These are phyloP conservation scores for Lactarius evosmus DNA, from an alignment of 768 basidiomycete species.

Conservation along the genomic window DNA sequence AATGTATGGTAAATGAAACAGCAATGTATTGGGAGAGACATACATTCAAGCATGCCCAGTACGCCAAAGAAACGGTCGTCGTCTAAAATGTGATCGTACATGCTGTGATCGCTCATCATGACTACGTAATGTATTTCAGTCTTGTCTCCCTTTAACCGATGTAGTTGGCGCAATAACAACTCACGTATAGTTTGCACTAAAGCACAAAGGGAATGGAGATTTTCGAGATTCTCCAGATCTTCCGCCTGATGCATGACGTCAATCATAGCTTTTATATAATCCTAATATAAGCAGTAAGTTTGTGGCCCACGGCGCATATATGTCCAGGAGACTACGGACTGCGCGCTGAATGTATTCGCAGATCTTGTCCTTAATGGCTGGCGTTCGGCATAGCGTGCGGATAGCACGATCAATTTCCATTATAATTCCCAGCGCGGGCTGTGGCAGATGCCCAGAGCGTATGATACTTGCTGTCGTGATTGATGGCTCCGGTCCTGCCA, in stretches of 20 bases:
- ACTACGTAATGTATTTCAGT: slow-evolving; percentile 46
- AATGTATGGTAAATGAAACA: slow-evolving; percentile 20
- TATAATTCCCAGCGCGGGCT: slow-evolving; percentile 73
- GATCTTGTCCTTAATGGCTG: slow-evolving; percentile 72
- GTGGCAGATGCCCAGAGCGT: slow-evolving; percentile 69
- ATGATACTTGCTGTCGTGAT: slow-evolving; percentile 63
- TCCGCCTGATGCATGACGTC: slow-evolving; percentile 85
- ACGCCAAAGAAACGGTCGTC: slow-evolving; percentile 92
- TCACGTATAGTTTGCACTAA: slow-evolving; percentile 93
- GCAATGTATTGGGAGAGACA: slow-evolving; percentile 35
- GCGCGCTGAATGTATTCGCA: slow-evolving; percentile 86
- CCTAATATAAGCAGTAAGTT: slow-evolving; percentile 42
- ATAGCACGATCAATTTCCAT: slow-evolving; percentile 76
- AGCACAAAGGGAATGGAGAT: slow-evolving; percentile 85
- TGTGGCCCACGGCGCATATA: slow-evolving; percentile 4
- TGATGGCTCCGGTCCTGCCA: slow-evolving; percentile 52
- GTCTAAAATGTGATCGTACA: slow-evolving; percentile 93
- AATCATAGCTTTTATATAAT: slow-evolving; percentile 85
- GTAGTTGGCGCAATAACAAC: slow-evolving; percentile 32
- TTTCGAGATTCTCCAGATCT: slow-evolving; percentile 87
- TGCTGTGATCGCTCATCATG: slow-evolving; percentile 88
- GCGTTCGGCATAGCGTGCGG: slow-evolving; percentile 69
- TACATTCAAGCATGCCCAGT: slow-evolving; percentile 96
- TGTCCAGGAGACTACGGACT: slow-evolving; percentile 46
- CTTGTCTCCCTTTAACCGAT: not conserved